These are phyloP conservation scores for Calamus simplicifolius DNA, from an alignment of 176 grass and related monocot genomes.

Conservation along the genomic window DNA sequence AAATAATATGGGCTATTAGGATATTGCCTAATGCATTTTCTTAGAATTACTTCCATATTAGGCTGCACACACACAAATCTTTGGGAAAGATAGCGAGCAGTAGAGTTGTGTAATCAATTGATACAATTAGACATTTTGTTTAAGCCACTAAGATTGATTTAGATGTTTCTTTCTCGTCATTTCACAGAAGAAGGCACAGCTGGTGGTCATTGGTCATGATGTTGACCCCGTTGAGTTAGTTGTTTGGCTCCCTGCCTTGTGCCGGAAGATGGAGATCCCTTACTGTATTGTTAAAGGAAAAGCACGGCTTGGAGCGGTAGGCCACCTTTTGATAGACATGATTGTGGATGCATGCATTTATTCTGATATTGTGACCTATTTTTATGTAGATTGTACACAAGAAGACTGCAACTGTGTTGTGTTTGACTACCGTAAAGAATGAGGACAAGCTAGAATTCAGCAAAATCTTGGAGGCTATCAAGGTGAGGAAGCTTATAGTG, in stretches of 20 bases:
- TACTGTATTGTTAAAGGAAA: slow-evolving; percentile 75
- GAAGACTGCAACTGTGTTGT: slow-evolving; percentile 59
- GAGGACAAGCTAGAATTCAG: slow-evolving; percentile 81
- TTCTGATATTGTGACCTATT: neutral
- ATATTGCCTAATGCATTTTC: too few relatives aligned
- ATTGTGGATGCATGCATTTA: too few relatives aligned
- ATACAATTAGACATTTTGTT: too few relatives aligned
- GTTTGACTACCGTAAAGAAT: slow-evolving; percentile 67
- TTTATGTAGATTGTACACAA: slow-evolving; percentile 50
- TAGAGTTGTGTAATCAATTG: too few relatives aligned
- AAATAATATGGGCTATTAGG: too few relatives aligned
- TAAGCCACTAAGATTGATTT: too few relatives aligned
- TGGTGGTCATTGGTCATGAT: slow-evolving; percentile 63
- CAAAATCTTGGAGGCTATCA: slow-evolving; percentile 73
- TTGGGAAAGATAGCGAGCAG: too few relatives aligned
- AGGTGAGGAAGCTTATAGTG: slow-evolving; percentile 17
- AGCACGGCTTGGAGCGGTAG: slow-evolving; percentile 59
- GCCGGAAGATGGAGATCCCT: slow-evolving; percentile 73
- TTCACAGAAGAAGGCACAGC: slow-evolving; percentile 56
- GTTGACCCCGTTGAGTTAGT: slow-evolving; percentile 72
- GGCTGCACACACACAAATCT: too few relatives aligned
- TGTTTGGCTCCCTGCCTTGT: slow-evolving; percentile 68
- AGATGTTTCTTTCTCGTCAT: neutral
- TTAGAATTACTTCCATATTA: too few relatives aligned
- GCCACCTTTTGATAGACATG: neutral